Evolutionary conservation across 2,329 filamentous ascomycete species (phyloP), one percentile per base, ranked within the genome.

Genomic region (Sporothrix inflata): DNA sequence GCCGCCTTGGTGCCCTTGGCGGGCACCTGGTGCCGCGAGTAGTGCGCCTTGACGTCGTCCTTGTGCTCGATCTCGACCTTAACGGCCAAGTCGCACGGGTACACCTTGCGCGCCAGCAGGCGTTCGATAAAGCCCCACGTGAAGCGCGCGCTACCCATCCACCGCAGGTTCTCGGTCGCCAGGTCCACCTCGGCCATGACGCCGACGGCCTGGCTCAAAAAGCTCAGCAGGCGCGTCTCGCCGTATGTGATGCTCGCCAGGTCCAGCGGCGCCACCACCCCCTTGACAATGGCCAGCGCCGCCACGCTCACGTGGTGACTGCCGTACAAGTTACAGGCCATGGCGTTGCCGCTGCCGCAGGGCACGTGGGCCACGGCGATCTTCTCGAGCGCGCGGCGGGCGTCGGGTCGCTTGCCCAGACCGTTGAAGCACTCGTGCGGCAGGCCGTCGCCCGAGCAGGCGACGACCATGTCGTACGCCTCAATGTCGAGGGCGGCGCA

Each of bases 361-460:
- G 96, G 96, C 47, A 99, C 86, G 78, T 97, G 93, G 27, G 90
- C 91, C 1, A 99, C 90, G 0, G 96, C 93, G 16, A 98, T 83
- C 77, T 91, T 92, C 27, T 85, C 83, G 73, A 99, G 83, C 0
- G 95, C 96, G 71, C 87, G 87, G 42, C 86, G 84, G 24, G 94
- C 94, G 81, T 98, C 92, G 4, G 86, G 79, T 51, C 94, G 90
- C 81, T 89, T 91, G 16, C 89, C 94, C 42, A 99, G 83, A 0
- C 96, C 96, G 79, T 99, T 98, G 84, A 98, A 97, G 9, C 97
- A 92, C 81, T 99, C 96, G 79, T 97, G 92, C 0, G 94, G 91
- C 51, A 97, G 85, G 11, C 96, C 96, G 77, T 99, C 96, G 4
- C 96, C 96, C 0, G 95, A 98, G 79, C 94, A 96, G 74, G 93